phyloP scores from a whole-genome alignment of 176 grass and related monocot species.

The Phyllostachys edulis region DNA sequence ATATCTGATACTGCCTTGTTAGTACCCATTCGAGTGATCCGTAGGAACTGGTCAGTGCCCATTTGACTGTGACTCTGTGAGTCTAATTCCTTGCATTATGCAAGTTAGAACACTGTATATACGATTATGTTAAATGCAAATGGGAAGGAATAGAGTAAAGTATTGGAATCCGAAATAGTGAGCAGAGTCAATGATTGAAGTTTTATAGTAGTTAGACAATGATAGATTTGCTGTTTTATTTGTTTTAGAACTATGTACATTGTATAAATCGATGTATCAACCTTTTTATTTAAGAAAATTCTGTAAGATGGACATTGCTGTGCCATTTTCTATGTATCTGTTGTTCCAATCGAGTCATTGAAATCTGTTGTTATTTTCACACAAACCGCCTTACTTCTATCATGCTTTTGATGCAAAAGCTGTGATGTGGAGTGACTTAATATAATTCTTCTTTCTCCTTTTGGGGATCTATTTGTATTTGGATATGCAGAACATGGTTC shows the following conservation, averaged over 20 bases:
- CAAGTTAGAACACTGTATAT: background rate
- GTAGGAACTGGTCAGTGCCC: background rate
- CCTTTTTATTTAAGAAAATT: background rate
- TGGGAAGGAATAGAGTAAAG: background rate
- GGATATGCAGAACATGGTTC: background rate
- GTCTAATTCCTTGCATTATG: background rate
- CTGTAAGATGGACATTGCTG: background rate
- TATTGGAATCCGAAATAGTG: background rate
- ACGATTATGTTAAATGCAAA: background rate
- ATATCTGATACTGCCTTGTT: background rate
- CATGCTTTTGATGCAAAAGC: background rate
- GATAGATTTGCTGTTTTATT: background rate
- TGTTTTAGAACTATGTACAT: background rate
- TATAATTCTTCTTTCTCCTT: background rate
- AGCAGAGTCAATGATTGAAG: background rate
- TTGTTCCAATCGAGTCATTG: background rate
- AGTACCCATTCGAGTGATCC: background rate
- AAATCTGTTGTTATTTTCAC: background rate
- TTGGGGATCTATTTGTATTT: slow-evolving; percentile 14
- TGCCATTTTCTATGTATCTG: background rate
- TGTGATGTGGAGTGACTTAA: background rate
- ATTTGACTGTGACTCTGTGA: background rate
- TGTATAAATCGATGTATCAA: background rate
- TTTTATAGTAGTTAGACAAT: background rate
- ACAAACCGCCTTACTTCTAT: background rate